Evolutionary conservation across 2,329 filamentous ascomycete genomes (phyloP).

Genomic region (Rhinocladiella similis): DNA sequence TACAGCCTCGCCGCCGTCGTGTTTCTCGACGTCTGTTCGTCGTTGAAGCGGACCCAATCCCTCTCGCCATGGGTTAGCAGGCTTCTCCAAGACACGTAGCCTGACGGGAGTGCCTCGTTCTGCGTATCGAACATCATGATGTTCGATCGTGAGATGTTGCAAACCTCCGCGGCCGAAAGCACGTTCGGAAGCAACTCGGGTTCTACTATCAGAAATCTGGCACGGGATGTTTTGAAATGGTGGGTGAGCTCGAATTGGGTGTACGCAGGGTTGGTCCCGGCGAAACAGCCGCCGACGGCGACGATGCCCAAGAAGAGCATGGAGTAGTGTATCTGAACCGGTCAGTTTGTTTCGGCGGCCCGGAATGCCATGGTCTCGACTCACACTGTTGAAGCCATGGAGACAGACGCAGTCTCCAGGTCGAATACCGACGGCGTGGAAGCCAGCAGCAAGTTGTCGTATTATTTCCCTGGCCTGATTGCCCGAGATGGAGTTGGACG

Average conservation of each 20-base stretch:
- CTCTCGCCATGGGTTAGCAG: slow-evolving; percentile 46
- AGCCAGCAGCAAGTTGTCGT: slow-evolving; percentile 53
- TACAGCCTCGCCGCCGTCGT: slow-evolving; percentile 54
- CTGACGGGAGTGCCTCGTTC: slow-evolving; percentile 37
- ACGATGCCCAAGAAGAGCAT: slow-evolving; percentile 44
- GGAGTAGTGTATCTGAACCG: slow-evolving; percentile 37
- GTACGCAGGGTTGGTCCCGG: slow-evolving; percentile 52
- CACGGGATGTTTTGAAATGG: slow-evolving; percentile 44
- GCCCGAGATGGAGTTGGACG: slow-evolving; percentile 27
- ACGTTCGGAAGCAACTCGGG: slow-evolving; percentile 28
- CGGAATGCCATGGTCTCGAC: not conserved
- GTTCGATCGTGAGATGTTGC: not conserved
- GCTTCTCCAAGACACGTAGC: slow-evolving; percentile 46
- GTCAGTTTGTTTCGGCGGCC: not conserved
- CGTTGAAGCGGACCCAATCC: slow-evolving; percentile 50
- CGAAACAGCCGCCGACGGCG: slow-evolving; percentile 50
- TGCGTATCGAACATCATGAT: slow-evolving; percentile 36
- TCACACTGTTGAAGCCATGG: slow-evolving; percentile 54
- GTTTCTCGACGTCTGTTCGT: slow-evolving; percentile 36
- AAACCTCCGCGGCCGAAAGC: slow-evolving; percentile 1
- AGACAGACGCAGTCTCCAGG: slow-evolving; percentile 56
- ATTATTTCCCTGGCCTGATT: slow-evolving; percentile 35
- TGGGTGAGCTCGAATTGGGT: slow-evolving; percentile 49
- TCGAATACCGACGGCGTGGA: slow-evolving; percentile 34
- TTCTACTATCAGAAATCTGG: slow-evolving; percentile 48